Evolutionary conservation across 2,329 filamentous ascomycete species (phyloP).

Genomic region (Pseudocercospora ulei): DNA sequence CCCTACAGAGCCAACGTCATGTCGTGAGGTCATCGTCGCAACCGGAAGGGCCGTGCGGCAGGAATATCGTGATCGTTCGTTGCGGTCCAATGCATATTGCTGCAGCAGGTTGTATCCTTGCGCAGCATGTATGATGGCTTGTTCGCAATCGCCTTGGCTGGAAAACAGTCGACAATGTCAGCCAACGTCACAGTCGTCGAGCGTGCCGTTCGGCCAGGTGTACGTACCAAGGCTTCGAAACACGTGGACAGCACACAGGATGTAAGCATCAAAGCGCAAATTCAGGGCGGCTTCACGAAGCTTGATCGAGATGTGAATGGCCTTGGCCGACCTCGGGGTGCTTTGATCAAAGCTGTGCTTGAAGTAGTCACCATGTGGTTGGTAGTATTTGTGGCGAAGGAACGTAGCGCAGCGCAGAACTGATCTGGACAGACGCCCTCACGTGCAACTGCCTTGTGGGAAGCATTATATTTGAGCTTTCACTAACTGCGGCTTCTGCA

Average conservation of each 20-base stretch:
- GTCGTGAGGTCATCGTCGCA: too few relatives aligned
- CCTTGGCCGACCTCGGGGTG: constrained; percentile 17
- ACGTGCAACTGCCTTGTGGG: too few relatives aligned
- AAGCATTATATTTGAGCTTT: too few relatives aligned
- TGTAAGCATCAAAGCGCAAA: constrained; percentile 24
- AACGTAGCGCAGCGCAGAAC: too few relatives aligned
- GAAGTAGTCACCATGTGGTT: neutral
- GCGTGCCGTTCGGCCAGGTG: too few relatives aligned
- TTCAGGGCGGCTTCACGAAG: constrained; percentile 14
- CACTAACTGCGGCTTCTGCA: constrained; percentile 5
- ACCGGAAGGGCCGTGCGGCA: too few relatives aligned
- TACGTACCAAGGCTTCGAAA: constrained; percentile 25
- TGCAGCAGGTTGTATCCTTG: constrained; percentile 24
- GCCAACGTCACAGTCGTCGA: too few relatives aligned
- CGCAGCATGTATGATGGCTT: constrained; percentile 24
- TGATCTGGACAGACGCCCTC: too few relatives aligned
- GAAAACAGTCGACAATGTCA: too few relatives aligned
- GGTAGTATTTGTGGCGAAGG: too few relatives aligned
- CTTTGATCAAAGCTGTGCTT: constrained; percentile 2
- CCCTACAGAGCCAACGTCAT: too few relatives aligned
- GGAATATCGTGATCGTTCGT: too few relatives aligned
- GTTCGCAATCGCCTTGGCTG: constrained; percentile 26
- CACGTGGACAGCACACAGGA: constrained; percentile 25
- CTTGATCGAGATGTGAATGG: constrained; percentile 20
- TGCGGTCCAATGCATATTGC: constrained; percentile 19